Evolutionary conservation across 202 grass and related monocot genomes (phyloP), one percentile per base, ranked within the genome.

Genomic region (Saccharum hybrid): DNA sequence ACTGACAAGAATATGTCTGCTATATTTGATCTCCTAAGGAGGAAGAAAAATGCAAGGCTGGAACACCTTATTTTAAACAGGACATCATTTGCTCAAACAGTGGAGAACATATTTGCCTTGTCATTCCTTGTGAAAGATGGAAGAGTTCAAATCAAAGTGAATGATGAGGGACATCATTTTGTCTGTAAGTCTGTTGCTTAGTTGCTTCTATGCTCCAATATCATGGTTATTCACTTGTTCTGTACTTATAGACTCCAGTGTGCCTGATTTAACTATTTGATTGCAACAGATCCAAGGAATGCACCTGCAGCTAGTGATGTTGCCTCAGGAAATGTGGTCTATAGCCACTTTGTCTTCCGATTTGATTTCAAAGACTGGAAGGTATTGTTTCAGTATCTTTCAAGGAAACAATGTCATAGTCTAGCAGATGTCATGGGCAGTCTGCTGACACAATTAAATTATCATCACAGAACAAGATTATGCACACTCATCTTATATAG

Each of bases 111-210:
- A 37, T 98, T 98, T 85, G 87, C 92, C 6, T 78, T 98, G 76
- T 98, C 96, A 46, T 98, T 98, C 69, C 77, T 98, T 12, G 96
- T 95, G 68, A 98, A 98, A 86, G 90, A 93, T 84, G 96, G 92
- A 48, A 89, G 96, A 66, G 96, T 86, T 16, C 77, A 95, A 79
- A 90, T 98, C 41, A 76, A 77, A 46, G 56, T 93, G 37, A 88
- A 90, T 62, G 79, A 85, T 26, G 76, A 61, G 51, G 87, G 87
- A 0, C 87, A 90, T 72, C 95, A 96, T 60, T 75, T 96, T 75
- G 63, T 98, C 57, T 86, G 93, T 96, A 98, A 81, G 93, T 39
- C 42, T 46, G 5, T 54, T 83, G 46, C 82, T 22, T 63, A 10
- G 7, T 37, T 37, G 0, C 39, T 84, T 11, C 66, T 79, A 56